These are phyloP conservation scores for Neoboletus subvelutipes DNA, from an alignment of 768 basidiomycete species.

Conservation along the genomic window DNA sequence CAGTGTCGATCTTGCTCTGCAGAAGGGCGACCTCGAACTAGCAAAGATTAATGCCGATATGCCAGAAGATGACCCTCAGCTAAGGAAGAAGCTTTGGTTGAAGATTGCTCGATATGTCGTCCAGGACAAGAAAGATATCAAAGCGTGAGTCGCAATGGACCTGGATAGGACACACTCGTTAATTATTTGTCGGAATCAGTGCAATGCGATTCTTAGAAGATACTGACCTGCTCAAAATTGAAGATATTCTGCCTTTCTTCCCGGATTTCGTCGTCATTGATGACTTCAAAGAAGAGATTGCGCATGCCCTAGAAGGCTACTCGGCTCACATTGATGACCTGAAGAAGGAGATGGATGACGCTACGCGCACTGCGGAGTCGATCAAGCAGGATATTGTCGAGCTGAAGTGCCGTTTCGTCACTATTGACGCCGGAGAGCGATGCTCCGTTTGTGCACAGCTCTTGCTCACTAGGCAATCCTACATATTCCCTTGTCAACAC, in stretches of 20 bases:
- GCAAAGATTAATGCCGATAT: conserved; percentile 95
- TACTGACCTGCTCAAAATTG: conserved; percentile 93
- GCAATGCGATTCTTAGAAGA: conserved; percentile 97
- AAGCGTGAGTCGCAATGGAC: conserved; percentile 64
- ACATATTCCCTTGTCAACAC: conserved; percentile 98
- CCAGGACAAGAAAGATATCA: conserved; percentile 97
- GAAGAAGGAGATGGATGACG: conserved; percentile 95
- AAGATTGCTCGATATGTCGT: conserved; percentile 99
- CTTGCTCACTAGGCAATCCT: conserved; percentile 88
- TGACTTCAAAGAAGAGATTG: conserved; percentile 99
- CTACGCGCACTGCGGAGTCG: conserved; percentile 86
- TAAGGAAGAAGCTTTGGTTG: conserved; percentile 94
- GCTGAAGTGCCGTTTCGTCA: conserved; percentile 86
- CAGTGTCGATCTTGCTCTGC: conserved; percentile 90
- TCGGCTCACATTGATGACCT: conserved; percentile 86
- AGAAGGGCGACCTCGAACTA: conserved; percentile 92
- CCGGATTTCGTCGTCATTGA: conserved; percentile 99
- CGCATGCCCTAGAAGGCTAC: conserved; percentile 91
- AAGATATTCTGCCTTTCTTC: conserved; percentile 99
- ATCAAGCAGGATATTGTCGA: conserved; percentile 90
- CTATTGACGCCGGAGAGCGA: conserved; percentile 82
- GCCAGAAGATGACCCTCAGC: conserved; percentile 83
- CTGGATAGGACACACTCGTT: not conserved
- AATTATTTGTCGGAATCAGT: conserved; percentile 41
- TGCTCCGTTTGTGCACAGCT: conserved; percentile 79